Evolutionary conservation across 2,329 filamentous ascomycete genomes (phyloP), one percentile per base, ranked within the genome.

Genomic region (Gnomoniopsis smithogilvyi): DNA sequence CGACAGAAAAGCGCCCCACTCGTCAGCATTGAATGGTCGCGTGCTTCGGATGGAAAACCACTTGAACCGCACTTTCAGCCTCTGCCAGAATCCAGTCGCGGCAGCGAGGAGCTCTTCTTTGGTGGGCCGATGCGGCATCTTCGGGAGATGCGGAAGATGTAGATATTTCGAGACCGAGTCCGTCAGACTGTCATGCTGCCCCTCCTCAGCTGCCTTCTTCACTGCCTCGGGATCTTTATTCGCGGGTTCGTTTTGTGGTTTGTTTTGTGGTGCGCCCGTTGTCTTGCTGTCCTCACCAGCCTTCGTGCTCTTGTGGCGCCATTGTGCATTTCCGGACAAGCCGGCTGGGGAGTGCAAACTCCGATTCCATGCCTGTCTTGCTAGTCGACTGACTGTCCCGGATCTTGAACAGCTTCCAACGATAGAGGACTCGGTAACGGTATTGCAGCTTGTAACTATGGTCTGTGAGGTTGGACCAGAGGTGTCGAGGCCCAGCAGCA

Each of bases 1-100:
- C 2, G 95, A 98, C 55, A 92, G 86, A 63, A 99, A 94, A 3
- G 95, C 95, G 49, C 92, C 91, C 80, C 96, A 97, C 76, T 99
- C 95, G 72, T 99, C 95, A 22, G 89, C 84, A 72, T 96, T 99
- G 85, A 95, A 99, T 0, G 95, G 95, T 41, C 95, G 84, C 72
- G 90, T 91, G 71, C 93, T 96, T 69, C 93, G 83, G 67, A 99
- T 99, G 2, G 95, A 96, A 67, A 95, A 88, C 95, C 95, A 99
- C 74, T 99, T 99, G 78, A 98, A 96, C 45, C 92, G 89, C 24
- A 98, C 90, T 69, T 89, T 92, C 48, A 97, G 74, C 51, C 95
- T 85, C 63, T 96, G 89, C 87, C 92, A 95, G 72, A 98, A 97
- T 1, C 93, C 93, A 22, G 87, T 97, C 38, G 95, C 92, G 4